Base-by-base conservation (phyloP, 1,139 yeast species). In the Kluyveromyces sp. region DNA sequence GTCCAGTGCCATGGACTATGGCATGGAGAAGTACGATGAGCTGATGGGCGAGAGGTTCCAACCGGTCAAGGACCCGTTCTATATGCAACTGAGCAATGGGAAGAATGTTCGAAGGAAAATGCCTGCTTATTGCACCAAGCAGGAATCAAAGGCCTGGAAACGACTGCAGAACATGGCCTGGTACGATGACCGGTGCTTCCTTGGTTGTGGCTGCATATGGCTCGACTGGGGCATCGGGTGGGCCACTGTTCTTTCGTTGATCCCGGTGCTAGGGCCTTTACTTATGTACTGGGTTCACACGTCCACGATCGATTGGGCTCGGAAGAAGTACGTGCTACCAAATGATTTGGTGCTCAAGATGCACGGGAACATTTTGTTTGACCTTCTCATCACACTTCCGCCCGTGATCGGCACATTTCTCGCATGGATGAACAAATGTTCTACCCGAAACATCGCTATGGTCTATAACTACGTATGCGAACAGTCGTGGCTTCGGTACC, bases 401-500 rank as follows among this genome's bases (percentile, higher is more conserved):
- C 97, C 97, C 0, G 56, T 87, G 3, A 64, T 88, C 32, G 96
- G 97, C 1, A 70, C 79, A 2, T 64, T 87, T 39, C 75, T 87
- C 47, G 70, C 85, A 12, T 89, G 95, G 88, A 51, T 89, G 61
- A 77, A 85, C 60, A 84, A 81, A 1, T 84, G 95, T 57, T 84
- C 94, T n/a, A 84, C 96, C 0, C 68, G 95, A 55, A 89, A 88
- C 62, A 94, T 95, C 0, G 87, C 88, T 0, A 56, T 85, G 55
- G 71, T 86, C 6, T 87, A 79, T 59, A 72, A 70, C 20, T 69
- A 67, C 47, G 58, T 77, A 41, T 61, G 64, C n/a, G 64, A 67
- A 41, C 53, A 67, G 45, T 69, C 73, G 52, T 67, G 29, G 65
- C 66, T 39, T 57, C 73, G 38, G 11, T 25, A 33, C 38, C 26